These are phyloP conservation scores for Eleusine coracana DNA, from an alignment of 176 grass and related monocot genomes.

Conservation along the genomic window DNA sequence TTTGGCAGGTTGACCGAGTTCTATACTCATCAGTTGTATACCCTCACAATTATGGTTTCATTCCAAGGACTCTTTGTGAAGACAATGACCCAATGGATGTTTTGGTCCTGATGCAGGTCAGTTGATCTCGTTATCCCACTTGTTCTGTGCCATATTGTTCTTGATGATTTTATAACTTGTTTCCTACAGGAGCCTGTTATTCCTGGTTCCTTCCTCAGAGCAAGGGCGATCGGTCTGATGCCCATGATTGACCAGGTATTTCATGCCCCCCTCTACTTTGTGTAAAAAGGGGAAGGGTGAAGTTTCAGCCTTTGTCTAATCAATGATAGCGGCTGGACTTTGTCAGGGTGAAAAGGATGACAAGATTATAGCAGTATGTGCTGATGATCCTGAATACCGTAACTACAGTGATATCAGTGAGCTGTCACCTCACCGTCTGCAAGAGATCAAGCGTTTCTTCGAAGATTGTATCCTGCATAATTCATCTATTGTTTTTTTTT, in stretches of 20 bases:
- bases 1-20: conserved; percentile 61
- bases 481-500: neutral
- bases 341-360: conserved; percentile 69
- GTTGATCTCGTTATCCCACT: neutral
- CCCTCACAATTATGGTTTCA: conserved; percentile 79
- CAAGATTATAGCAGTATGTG: conserved; percentile 77
- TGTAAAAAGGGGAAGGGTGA: neutral
- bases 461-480: conserved; percentile 65
- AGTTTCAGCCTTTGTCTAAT: neutral
- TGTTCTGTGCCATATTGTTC: neutral
- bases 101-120: conserved; percentile 79
- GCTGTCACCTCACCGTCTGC: conserved; percentile 62
- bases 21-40: conserved; percentile 77
- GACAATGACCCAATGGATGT: conserved; percentile 83
- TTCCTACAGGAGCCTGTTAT: conserved; percentile 59
- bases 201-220: conserved; percentile 63
- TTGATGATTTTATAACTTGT: neutral
- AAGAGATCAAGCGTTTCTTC: conserved; percentile 69
- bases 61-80: conserved; percentile 75
- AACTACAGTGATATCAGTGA: conserved; percentile 67
- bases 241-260: conserved; percentile 84
- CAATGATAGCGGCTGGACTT: neutral
- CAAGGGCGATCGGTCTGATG: conserved; percentile 75
- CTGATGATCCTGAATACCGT: conserved; percentile 74
- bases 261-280: neutral